Evolutionary conservation across 2,329 filamentous ascomycete species (phyloP).

Genomic region (Trichoderma atrobrunneum): DNA sequence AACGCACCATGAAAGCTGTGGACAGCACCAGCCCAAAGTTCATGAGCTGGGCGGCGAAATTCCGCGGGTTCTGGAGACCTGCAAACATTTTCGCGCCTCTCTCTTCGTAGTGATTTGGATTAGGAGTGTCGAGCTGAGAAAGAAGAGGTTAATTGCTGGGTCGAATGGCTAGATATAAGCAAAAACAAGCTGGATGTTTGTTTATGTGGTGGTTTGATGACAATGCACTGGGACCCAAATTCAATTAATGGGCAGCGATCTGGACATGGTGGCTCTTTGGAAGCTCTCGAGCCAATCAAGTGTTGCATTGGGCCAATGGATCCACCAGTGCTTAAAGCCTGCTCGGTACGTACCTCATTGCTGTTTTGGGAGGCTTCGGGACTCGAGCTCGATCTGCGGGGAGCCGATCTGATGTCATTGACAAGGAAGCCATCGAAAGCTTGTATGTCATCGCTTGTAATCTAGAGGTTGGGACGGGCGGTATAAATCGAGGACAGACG

Average conservation of each 20-base stretch:
- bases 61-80: conserved; percentile 70
- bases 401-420: conserved; percentile 18
- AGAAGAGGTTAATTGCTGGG: too few relatives aligned
- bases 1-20: conserved; percentile 77
- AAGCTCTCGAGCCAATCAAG: conserved; percentile 22
- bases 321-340: neutral
- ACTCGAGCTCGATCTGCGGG: neutral
- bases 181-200: neutral
- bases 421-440: conserved; percentile 21
- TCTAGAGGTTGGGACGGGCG: neutral
- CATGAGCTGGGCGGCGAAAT: conserved; percentile 75
- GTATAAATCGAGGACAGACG: neutral
- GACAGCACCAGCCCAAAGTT: conserved; percentile 90
- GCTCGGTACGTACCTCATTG: conserved; percentile 6
- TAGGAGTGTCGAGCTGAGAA: neutral
- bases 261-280: conserved; percentile 30
- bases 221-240: conserved; percentile 14
- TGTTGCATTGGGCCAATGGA: neutral
- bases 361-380: neutral
- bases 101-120: neutral
- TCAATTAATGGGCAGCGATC: conserved; percentile 20
- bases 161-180: neutral
- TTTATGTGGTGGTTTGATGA: neutral
- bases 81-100: conserved; percentile 57
- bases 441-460: conserved; percentile 20